A percentile compares a stretch with the other conserved stretches of the same genome.
Evolutionary conservation across 169 alveolate species (phyloP).

Genomic region (Cryptosporidium andersoni): DNA sequence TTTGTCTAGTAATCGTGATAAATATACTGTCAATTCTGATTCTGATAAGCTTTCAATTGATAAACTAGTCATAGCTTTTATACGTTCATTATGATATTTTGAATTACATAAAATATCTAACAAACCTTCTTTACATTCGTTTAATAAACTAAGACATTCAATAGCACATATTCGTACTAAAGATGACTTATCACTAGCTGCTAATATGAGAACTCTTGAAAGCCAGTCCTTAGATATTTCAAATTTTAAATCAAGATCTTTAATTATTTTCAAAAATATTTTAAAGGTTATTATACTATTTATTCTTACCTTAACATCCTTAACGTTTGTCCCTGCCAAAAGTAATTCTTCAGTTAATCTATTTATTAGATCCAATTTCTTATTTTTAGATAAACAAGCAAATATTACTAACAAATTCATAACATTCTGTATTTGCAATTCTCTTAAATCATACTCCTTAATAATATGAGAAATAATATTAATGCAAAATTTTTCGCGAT

Average conservation of each 20-base stretch:
- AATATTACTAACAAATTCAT: slow-evolving; percentile 23
- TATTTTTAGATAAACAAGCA: not conserved
- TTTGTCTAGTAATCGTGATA: slow-evolving; percentile 50
- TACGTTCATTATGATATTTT: slow-evolving; percentile 6
- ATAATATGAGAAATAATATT: slow-evolving; percentile 21
- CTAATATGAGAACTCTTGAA: slow-evolving; percentile 7
- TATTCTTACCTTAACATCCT: slow-evolving; percentile 18
- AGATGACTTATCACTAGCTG: slow-evolving; percentile 24
- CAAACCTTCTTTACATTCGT: slow-evolving; percentile 10
- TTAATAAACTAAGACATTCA: slow-evolving; percentile 18
- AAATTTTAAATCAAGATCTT: not conserved
- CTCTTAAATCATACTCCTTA: slow-evolving; percentile 23
- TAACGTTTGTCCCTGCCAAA: slow-evolving; percentile 7
- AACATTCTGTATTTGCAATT: not conserved
- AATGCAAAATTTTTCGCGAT: slow-evolving; percentile 1
- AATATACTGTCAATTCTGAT: not conserved
- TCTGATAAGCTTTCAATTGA: slow-evolving; percentile 8
- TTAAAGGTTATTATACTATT: slow-evolving; percentile 12
- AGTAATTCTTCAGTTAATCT: slow-evolving; percentile 1
- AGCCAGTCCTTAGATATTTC: not conserved
- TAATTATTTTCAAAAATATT: slow-evolving; percentile 3
- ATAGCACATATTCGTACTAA: slow-evolving; percentile 23
- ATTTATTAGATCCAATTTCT: not conserved
- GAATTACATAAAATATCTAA: slow-evolving; percentile 4
- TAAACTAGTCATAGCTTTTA: slow-evolving; percentile 10